Conservation (phyloP, 306 rosid species). For the Inga laurina region DNA sequence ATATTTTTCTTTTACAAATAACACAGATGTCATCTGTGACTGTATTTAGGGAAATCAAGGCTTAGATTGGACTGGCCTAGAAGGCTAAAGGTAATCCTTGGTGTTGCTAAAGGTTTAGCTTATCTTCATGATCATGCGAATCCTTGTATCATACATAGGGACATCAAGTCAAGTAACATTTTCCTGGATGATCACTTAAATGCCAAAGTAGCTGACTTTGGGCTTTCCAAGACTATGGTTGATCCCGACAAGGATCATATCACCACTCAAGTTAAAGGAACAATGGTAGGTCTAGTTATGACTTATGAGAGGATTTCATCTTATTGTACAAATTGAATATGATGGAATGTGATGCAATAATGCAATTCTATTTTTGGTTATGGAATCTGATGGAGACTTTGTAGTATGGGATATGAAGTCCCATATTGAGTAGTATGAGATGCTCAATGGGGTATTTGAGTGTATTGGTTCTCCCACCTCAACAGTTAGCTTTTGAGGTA, state of each 20-base stretch:
- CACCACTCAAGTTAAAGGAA: slow-evolving; percentile 67
- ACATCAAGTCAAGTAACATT: no score
- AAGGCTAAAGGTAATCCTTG: slow-evolving; percentile 55
- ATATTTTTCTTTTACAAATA: not conserved
- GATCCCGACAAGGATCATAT: no score
- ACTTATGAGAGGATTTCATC: not conserved
- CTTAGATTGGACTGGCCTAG: slow-evolving; percentile 56
- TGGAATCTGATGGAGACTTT: not conserved
- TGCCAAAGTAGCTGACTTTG: no score
- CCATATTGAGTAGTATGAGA: no score
- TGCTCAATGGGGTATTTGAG: no score
- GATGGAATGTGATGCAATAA: not conserved
- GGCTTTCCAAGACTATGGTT: no score
- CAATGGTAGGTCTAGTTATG: slow-evolving; percentile 53
- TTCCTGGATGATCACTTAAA: no score
- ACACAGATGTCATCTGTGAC: not conserved
- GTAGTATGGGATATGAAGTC: no score
- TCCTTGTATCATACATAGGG: no score
- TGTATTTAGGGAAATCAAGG: slow-evolving; percentile 50
- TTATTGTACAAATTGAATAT: not conserved
- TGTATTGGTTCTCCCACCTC: no score
- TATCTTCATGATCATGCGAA: slow-evolving; percentile 67
- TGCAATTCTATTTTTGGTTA: not conserved
- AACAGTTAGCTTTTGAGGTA: no score
- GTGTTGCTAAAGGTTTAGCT: slow-evolving; percentile 66